A percentile compares a stretch with the other conserved stretches of the same genome.
These are phyloP conservation scores for Lactuca saligna DNA, from an alignment of 129 eudicot species.

Conservation along the genomic window DNA sequence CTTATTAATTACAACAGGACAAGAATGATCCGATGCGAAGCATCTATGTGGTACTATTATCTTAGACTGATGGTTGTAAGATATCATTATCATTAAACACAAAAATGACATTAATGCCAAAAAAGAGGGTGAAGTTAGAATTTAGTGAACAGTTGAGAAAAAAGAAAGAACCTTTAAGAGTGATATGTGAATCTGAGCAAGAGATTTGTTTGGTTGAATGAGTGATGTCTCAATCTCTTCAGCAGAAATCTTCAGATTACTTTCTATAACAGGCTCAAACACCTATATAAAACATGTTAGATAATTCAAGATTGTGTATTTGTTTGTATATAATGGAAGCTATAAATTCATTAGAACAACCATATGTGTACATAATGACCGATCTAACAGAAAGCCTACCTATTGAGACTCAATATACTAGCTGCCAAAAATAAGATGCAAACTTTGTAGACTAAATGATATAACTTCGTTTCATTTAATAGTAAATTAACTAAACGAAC, in stretches of 20 bases:
- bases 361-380: conserved; percentile 1
- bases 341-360: conserved; percentile 11
- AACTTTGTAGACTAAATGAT: neutral
- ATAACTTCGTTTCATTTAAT: neutral
- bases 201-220: conserved; percentile 53
- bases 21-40: conserved; percentile 1
- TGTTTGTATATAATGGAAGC: neutral
- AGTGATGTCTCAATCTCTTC: conserved; percentile 79
- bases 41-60: neutral
- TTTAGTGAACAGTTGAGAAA: neutral
- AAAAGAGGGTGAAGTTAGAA: conserved; percentile 10
- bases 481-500: conserved; percentile 5
- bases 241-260: conserved; percentile 62
- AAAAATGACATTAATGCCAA: neutral
- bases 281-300: conserved; percentile 46
- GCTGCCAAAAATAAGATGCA: conserved; percentile 11
- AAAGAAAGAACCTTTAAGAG: conserved; percentile 67
- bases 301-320: neutral
- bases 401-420: conserved; percentile 6
- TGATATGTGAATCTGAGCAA: conserved; percentile 60
- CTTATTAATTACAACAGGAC: neutral
- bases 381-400: neutral
- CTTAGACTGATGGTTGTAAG: neutral
- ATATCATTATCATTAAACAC: conserved; percentile 13
- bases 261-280: conserved; percentile 64